Evolutionary conservation across 768 basidiomycete genomes (phyloP).

Genomic region (Kwoniella botswanensis): DNA sequence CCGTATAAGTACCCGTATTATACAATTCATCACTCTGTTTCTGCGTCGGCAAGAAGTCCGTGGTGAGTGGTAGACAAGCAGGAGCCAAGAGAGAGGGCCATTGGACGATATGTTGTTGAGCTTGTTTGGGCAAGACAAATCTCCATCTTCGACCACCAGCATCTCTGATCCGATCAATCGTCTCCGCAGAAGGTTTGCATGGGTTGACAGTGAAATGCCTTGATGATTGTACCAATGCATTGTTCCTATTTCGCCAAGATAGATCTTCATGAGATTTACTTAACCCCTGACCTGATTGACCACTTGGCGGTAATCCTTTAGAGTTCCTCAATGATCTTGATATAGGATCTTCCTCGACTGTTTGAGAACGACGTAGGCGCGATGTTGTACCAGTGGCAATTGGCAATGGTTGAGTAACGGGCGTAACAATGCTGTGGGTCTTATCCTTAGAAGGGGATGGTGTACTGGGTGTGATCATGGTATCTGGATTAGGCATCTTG

Average conservation of each 20-base stretch:
- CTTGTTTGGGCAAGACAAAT: conserved; percentile 66
- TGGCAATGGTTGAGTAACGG: conserved; percentile 25
- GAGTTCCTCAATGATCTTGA: conserved; percentile 56
- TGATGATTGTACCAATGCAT: conserved; percentile 57
- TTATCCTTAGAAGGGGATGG: conserved; percentile 31
- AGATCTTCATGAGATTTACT: conserved; percentile 30
- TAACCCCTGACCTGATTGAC: conserved; percentile 12
- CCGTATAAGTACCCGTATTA: conserved; percentile 87
- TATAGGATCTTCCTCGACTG: conserved; percentile 24
- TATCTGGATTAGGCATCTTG: conserved; percentile 23
- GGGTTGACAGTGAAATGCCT: conserved; percentile 58
- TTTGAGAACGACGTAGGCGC: conserved; percentile 8
- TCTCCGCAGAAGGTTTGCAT: conserved; percentile 48
- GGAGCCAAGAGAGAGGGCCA: conserved; percentile 88
- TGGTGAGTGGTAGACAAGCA: conserved; percentile 84
- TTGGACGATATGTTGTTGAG: conserved; percentile 79
- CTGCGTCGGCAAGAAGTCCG: conserved; percentile 79
- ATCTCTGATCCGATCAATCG: conserved; percentile 41
- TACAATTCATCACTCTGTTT: conserved; percentile 72
- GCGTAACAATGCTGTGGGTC: background rate
- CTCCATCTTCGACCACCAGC: conserved; percentile 77
- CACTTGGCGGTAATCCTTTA: background rate
- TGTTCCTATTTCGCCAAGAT: conserved; percentile 49
- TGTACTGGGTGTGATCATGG: conserved; percentile 28
- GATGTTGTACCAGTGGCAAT: conserved; percentile 19